Base-by-base conservation (phyloP, 495 filamentous ascomycete species). In the Trypethelium eluteriae region DNA sequence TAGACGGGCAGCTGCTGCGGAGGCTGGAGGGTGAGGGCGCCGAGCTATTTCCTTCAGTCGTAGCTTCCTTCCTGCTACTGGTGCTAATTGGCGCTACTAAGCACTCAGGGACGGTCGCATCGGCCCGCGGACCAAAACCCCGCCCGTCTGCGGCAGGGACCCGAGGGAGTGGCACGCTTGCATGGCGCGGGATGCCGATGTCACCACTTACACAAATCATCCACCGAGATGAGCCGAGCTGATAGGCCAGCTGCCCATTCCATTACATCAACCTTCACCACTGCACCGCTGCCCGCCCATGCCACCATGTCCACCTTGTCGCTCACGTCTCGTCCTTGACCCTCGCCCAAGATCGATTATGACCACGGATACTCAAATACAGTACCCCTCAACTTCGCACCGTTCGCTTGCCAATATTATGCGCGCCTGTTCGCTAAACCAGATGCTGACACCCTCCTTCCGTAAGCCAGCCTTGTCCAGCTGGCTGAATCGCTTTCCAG, bases 251-350 rank as follows among this genome's bases (percentile, higher is more conserved):
- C 53, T 3, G 25, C 11, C 53, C 6, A 59, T 59, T 59, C 53
- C 32, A 59, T 59, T 59, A 59, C 53, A 59, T 59, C 53, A 59
- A 36, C 14, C 32, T 18, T 59, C 53, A 59, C 53, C 53, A 59
- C 53, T 36, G 25, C 53, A n/a, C 10, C 12, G 53, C 53, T 36
- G 3, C 25, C 53, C 2, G 25, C 11, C 53, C 6, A 59, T 59
- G 34, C 53, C 32, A 59, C 36, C 36, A 59, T 32, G 36, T 59
- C 53, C 34, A 36, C 14, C 32, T 18, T 25, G 49, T 9, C 49
- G 5, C 14, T 59, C 53, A 59, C 5, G n/a, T 34, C 53, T 35
- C 18, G 25, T 35, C 53, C 18, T 5, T 59, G 6, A 18, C 53
- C 53, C 53, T 53, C 25, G 25, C 49, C 49, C 14, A 11, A 25